Base-by-base conservation (phyloP, 768 basidiomycete species). In the Mycena sanguinolenta region DNA sequence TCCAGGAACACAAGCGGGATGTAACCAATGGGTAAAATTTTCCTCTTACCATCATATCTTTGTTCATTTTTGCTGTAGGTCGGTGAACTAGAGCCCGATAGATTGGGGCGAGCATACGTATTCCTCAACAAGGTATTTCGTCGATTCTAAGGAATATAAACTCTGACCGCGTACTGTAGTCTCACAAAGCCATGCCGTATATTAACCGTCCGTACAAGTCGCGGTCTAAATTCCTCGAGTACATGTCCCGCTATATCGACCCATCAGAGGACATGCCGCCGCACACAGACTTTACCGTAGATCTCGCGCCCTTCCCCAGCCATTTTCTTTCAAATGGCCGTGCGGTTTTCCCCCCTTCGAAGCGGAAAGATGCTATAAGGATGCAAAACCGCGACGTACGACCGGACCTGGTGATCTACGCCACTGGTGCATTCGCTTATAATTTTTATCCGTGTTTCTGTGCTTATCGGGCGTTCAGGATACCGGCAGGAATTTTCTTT, bases 21-120 rank as follows among this genome's bases (percentile, higher is more conserved):
- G 88, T 74, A 89, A 89, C 73, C 89, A 90, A 81, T 90, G 89
- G 89, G 88, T 83, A 70, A 14, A 27, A 27, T 25, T 46, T 46
- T 39, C 38, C 19, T 50, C 54, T 38, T 53, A 25, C 17, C 9
- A 10, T n/a, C n/a, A 6, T 46, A 55, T 50, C 13, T 36, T 38
- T 65, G 9, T 34, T 27, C 54, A 58, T 25, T 30, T 66, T 27
- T 53, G 65, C 27, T 58, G 39, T 57, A 86, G 85, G 83, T 86
- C 21, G 89, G 88, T 2, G 88, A 89, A 74, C 80, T 89, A 2
- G 86, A 86, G 21, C 80, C 83, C 0, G 85, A 86, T 28, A 79
- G 88, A 36, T 81, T 89, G 30, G 90, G 90, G 2, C 79, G 90
- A 54, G 89, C 90, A 21, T 91, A 90, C 76, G 89, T 89, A 30